phyloP scores from a whole-genome alignment of 2,329 filamentous ascomycete genomes.

The Cyphellophora europaea region DNA sequence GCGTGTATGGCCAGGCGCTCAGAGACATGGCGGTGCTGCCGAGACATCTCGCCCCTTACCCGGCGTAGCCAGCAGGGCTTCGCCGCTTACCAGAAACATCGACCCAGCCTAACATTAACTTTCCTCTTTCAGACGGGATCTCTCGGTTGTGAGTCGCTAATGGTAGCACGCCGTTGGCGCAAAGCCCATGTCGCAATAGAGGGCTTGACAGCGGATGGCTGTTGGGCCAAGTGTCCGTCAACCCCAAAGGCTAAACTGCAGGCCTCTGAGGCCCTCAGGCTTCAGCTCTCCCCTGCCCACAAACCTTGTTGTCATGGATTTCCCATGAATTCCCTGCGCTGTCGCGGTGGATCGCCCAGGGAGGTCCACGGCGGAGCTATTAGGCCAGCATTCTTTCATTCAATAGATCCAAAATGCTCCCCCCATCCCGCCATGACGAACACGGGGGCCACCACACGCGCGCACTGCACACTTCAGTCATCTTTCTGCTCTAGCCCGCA shows the following conservation, averaged over 20 bases:
- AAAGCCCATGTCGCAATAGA: neutral
- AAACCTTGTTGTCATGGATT: constrained; percentile 3
- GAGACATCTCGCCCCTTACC: neutral
- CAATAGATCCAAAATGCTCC: constrained; percentile 15
- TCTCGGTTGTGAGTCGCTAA: neutral
- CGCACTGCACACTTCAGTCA: too few relatives aligned
- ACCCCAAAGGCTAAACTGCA: constrained; percentile 15
- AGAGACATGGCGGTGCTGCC: neutral
- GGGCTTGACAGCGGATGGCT: neutral
- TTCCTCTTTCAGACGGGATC: too few relatives aligned
- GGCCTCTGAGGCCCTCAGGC: constrained; percentile 2
- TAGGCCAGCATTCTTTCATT: constrained; percentile 14
- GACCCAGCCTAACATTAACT: too few relatives aligned
- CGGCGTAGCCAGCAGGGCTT: too few relatives aligned
- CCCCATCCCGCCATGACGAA: constrained; percentile 13
- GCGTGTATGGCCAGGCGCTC: neutral
- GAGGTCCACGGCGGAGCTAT: constrained; percentile 14
- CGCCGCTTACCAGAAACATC: too few relatives aligned
- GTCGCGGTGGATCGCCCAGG: constrained; percentile 3
- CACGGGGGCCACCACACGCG: constrained; percentile 15
- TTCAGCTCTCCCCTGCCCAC: constrained; percentile 16
- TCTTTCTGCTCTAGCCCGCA: too few relatives aligned
- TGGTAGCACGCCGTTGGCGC: neutral
- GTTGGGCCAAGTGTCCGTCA: constrained; percentile 15
- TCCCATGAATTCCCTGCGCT: constrained; percentile 4